phyloP scores from a whole-genome alignment of 345 rosid species.

The Citrus glauca region DNA sequence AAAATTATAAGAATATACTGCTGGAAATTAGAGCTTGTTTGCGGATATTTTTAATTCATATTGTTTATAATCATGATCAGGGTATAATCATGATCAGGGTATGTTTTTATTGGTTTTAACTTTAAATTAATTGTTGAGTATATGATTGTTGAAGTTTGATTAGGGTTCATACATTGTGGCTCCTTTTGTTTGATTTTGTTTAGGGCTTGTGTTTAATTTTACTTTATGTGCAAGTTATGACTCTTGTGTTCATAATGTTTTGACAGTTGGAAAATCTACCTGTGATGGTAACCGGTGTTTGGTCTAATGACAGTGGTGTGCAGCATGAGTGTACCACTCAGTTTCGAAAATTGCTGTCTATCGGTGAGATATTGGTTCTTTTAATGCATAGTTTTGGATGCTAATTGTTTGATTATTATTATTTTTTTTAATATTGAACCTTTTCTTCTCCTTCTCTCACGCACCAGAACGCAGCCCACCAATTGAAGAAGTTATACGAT shows the following conservation, averaged over 20 bases:
- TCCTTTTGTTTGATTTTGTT: background rate
- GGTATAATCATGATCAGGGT: background rate
- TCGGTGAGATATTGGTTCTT: slow-evolving; percentile 40
- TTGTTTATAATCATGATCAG: background rate
- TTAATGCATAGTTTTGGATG: background rate
- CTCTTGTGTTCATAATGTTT: background rate
- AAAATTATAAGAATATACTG: too few relatives aligned
- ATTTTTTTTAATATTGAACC: background rate
- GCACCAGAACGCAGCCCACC: slow-evolving; percentile 76
- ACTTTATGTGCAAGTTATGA: background rate
- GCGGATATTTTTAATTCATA: background rate
- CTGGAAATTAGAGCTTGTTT: background rate
- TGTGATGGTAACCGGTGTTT: slow-evolving; percentile 62
- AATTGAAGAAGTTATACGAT: slow-evolving; percentile 75
- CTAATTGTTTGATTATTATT: background rate
- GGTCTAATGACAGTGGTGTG: slow-evolving; percentile 49
- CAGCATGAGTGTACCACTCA: slow-evolving; percentile 86
- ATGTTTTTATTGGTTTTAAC: background rate
- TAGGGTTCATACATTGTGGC: too few relatives aligned
- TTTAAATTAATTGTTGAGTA: background rate
- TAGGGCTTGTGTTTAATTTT: background rate
- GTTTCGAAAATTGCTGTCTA: slow-evolving; percentile 74
- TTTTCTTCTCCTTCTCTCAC: background rate
- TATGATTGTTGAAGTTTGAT: too few relatives aligned
- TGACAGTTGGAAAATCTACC: slow-evolving; percentile 73